Evolutionary conservation across 1,139 yeast species (phyloP).

Genomic region (Debaryomycetaceae sp.): DNA sequence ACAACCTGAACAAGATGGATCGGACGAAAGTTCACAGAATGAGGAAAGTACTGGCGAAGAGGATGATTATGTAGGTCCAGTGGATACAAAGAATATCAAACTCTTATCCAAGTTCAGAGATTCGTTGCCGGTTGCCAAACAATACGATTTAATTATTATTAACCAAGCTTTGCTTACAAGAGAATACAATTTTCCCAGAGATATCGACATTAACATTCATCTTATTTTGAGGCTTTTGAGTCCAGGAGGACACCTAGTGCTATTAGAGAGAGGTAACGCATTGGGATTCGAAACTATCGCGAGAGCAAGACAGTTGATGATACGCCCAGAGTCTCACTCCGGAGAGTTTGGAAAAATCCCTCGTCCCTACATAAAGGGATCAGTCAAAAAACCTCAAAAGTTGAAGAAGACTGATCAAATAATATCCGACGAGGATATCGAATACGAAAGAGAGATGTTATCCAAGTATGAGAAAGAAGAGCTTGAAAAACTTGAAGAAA

Average conservation of each 20-base stretch:
- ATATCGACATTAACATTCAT: constrained; percentile 69
- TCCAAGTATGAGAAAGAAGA: constrained; percentile 23
- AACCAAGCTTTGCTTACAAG: constrained; percentile 72
- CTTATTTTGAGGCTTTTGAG: constrained; percentile 56
- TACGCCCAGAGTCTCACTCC: constrained; percentile 71
- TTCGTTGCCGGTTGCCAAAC: constrained; percentile 42
- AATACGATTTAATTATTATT: constrained; percentile 81
- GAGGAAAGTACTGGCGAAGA: constrained; percentile 15
- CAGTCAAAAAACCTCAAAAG: constrained; percentile 39
- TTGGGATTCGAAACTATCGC: constrained; percentile 86
- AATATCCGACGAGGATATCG: constrained; percentile 31
- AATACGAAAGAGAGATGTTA: constrained; percentile 28
- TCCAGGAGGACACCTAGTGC: constrained; percentile 75
- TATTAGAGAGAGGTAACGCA: constrained; percentile 88
- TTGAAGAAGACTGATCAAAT: constrained; percentile 34
- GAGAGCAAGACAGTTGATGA: constrained; percentile 82
- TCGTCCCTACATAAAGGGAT: constrained; percentile 62
- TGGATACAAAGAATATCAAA: constrained; percentile 53
- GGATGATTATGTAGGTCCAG: constrained; percentile 49
- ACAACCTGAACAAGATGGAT: constrained; percentile 10
- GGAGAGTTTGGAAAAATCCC: constrained; percentile 64
- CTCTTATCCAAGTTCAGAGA: constrained; percentile 53
- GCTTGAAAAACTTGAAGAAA: constrained; percentile 8
- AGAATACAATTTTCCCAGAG: constrained; percentile 59
- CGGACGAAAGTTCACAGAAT: constrained; percentile 12